Evolutionary conservation across 1,284 basidiomycete genomes (phyloP).

Genomic region (Ceratobasidium papillatum): DNA sequence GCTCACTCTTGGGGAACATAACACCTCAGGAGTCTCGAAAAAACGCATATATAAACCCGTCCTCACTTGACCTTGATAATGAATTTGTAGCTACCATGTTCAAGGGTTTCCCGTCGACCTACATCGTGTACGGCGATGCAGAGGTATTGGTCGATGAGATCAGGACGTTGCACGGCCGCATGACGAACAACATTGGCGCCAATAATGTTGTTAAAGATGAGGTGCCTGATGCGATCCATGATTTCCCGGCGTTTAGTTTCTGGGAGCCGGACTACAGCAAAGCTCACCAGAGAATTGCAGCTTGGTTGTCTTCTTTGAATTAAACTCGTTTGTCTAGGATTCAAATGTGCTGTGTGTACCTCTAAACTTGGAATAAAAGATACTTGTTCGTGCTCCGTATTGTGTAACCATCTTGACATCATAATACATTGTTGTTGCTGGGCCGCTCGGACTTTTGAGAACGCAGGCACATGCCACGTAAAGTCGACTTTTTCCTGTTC

Average conservation of each 20-base stretch:
- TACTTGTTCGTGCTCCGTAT: neutral
- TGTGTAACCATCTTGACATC: no score
- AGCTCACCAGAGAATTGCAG: constrained; percentile 40
- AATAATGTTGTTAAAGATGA: constrained; percentile 57
- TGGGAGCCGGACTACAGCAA: constrained; percentile 64
- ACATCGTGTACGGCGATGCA: constrained; percentile 62
- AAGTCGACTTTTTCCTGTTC: neutral
- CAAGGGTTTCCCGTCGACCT: constrained; percentile 63
- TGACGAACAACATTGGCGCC: constrained; percentile 53
- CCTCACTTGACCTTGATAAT: constrained; percentile 55
- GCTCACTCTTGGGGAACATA: constrained; percentile 48
- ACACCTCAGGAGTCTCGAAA: constrained; percentile 53
- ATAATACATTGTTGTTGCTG: no score
- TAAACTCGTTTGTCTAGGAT: neutral
- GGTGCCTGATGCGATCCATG: constrained; percentile 62
- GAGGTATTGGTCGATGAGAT: constrained; percentile 65
- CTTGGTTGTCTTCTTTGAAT: constrained; percentile 24
- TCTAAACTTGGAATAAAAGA: neutral
- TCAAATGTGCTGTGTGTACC: neutral
- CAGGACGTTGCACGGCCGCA: constrained; percentile 55
- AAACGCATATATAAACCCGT: constrained; percentile 66
- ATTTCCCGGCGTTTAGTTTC: constrained; percentile 60
- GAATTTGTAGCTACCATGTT: constrained; percentile 53
- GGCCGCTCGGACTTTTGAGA: neutral
- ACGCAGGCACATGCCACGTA: neutral